A percentile compares a stretch with the other conserved stretches of the same genome.
phyloP scores from a whole-genome alignment of 1,284 basidiomycete genomes.

The Ceratobasidium sp. region DNA sequence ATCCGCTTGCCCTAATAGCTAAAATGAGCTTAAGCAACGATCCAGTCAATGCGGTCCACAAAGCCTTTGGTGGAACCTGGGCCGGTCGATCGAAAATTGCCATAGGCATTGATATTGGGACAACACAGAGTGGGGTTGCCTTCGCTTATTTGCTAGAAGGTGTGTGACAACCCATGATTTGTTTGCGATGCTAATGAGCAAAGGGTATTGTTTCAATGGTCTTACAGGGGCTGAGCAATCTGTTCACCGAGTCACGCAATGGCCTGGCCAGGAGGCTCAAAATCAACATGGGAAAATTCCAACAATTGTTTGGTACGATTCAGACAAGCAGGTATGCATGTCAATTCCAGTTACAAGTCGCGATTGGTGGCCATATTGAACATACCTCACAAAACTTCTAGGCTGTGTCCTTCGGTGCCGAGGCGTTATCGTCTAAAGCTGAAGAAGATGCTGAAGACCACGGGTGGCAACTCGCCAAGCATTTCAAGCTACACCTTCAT shows the following conservation, averaged over 20 bases:
- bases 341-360: not conserved
- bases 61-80: constrained; percentile 21
- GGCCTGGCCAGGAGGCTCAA: constrained; percentile 40
- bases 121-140: constrained; percentile 4
- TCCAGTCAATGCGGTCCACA: not conserved
- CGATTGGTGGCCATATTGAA: not conserved
- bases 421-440: constrained; percentile 17
- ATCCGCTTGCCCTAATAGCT: too few species aligned
- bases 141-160: constrained; percentile 16
- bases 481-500: constrained; percentile 42
- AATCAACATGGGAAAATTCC: constrained; percentile 38
- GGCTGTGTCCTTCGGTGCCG: constrained; percentile 41
- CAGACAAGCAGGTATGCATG: constrained; percentile 12
- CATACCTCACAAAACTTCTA: not conserved
- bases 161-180: not conserved
- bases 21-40: too few species aligned
- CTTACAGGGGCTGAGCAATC: constrained; percentile 4
- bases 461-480: constrained; percentile 40
- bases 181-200: not conserved
- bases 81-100: constrained; percentile 22
- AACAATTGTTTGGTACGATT: constrained; percentile 40
- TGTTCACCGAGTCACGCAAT: constrained; percentile 33
- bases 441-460: constrained; percentile 23
- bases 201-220: not conserved
- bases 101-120: constrained; percentile 26